Percentiles rank a stretch among this genome's conserved stretches.
These are phyloP conservation scores for Saraca asoca DNA, from an alignment of 331 rosid genomes.

Conservation along the genomic window DNA sequence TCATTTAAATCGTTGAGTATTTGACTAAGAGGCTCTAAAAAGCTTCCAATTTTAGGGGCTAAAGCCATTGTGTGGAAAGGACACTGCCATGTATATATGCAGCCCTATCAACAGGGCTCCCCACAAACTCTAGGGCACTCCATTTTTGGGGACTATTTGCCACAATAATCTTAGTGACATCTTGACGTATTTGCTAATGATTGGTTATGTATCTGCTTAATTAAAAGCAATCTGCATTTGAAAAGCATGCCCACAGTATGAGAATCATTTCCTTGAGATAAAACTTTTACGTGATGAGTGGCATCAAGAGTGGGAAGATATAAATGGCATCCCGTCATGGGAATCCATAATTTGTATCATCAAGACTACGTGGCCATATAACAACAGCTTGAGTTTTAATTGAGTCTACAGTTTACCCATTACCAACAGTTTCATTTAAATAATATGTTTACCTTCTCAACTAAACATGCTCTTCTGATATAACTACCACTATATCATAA, in stretches of 20 bases:
- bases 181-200: constrained; percentile 17
- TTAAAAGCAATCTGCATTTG: constrained; percentile 32
- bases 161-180: constrained; percentile 9
- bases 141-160: constrained; percentile 3
- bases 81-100: constrained; percentile 1
- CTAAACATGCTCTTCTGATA: constrained; percentile 1
- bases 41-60: constrained; percentile 6
- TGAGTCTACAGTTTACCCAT: constrained; percentile 27
- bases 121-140: background rate
- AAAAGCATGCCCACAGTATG: constrained; percentile 5
- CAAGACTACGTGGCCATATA: constrained; percentile 1
- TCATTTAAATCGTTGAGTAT: background rate
- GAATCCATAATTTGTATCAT: constrained; percentile 30
- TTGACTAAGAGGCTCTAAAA: background rate
- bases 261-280: constrained; percentile 4
- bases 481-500: background rate
- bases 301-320: background rate
- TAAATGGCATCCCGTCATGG: constrained; percentile 6
- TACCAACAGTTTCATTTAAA: constrained; percentile 24
- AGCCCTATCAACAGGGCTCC: constrained; percentile 10
- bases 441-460: constrained; percentile 6
- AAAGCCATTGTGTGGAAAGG: background rate
- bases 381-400: background rate
- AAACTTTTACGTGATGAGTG: background rate
- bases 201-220: constrained; percentile 15